phyloP scores from a whole-genome alignment of 805 yeast genomes.

The Ascoidea rubescens region DNA sequence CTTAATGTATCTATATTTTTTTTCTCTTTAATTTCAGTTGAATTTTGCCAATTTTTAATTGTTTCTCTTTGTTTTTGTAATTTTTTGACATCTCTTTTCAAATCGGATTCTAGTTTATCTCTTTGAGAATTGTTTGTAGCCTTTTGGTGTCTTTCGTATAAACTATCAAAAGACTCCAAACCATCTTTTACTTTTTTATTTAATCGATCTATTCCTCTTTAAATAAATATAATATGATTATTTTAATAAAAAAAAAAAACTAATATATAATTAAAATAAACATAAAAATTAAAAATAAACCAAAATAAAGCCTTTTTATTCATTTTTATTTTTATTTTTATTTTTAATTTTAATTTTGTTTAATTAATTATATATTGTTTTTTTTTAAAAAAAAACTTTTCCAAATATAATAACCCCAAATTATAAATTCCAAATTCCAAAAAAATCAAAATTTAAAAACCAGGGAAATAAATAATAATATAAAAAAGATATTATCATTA shows the following conservation, averaged over 20 bases:
- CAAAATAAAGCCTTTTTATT: too few species aligned
- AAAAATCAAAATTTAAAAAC: too few species aligned
- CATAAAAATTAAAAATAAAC: too few species aligned
- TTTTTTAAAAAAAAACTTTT: too few species aligned
- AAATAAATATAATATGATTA: neutral
- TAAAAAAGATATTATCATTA: too few species aligned
- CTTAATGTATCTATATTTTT: slow-evolving; percentile 62
- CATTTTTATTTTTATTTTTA: too few species aligned
- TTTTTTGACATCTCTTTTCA: slow-evolving; percentile 88
- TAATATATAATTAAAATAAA: too few species aligned
- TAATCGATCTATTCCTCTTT: slow-evolving; percentile 45
- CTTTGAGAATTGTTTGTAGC: slow-evolving; percentile 67
- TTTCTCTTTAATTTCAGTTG: slow-evolving; percentile 81
- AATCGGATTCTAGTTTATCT: slow-evolving; percentile 83
- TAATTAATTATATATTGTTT: too few species aligned
- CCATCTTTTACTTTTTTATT: slow-evolving; percentile 50
- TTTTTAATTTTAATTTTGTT: too few species aligned
- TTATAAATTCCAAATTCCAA: too few species aligned
- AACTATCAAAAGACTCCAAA: slow-evolving; percentile 36
- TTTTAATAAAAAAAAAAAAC: neutral
- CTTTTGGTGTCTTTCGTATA: slow-evolving; percentile 38
- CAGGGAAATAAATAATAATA: too few species aligned
- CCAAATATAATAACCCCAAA: too few species aligned
- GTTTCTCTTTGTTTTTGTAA: slow-evolving; percentile 87
- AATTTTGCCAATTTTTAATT: slow-evolving; percentile 85